Percentiles rank a stretch among this genome's conserved stretches.
phyloP scores from a whole-genome alignment of 768 basidiomycete species.

The Tylopilus vinaceipallidus region DNA sequence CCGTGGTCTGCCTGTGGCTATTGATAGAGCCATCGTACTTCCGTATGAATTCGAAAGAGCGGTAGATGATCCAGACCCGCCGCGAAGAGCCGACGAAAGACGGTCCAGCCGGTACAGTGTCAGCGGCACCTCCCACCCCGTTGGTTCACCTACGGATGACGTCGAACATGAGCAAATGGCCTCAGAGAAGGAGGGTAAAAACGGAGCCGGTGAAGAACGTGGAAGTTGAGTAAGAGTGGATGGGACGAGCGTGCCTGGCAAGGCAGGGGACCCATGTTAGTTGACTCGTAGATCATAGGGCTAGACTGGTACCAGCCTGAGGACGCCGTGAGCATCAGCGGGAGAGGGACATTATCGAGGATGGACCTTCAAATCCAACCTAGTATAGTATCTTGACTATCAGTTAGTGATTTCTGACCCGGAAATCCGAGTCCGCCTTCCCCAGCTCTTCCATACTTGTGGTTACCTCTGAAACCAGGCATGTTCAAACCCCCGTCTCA shows the following conservation, averaged over 20 bases:
- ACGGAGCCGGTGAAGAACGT: not conserved
- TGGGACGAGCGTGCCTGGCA: no score
- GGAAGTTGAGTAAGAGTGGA: not conserved
- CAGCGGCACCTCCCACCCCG: not conserved
- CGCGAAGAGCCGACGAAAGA: conserved; percentile 9
- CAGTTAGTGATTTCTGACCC: no score
- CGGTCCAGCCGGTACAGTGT: conserved; percentile 5
- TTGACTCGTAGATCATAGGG: no score
- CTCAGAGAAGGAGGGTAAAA: not conserved
- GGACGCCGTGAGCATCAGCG: no score
- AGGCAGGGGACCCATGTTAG: no score
- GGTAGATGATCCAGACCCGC: conserved; percentile 14
- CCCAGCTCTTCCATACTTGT: no score
- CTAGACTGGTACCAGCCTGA: no score
- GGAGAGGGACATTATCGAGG: no score
- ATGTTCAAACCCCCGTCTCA: conserved; percentile 17
- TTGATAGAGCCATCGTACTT: conserved; percentile 83
- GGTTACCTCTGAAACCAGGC: not conserved
- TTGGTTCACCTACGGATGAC: not conserved
- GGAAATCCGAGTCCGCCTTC: no score
- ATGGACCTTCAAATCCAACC: no score
- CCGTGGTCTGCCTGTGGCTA: conserved; percentile 83
- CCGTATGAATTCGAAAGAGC: conserved; percentile 57
- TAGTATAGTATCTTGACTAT: no score
- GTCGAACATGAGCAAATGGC: not conserved